These are phyloP conservation scores for Stachybotrys elegans DNA, from an alignment of 2,329 filamentous ascomycete species.

Conservation along the genomic window DNA sequence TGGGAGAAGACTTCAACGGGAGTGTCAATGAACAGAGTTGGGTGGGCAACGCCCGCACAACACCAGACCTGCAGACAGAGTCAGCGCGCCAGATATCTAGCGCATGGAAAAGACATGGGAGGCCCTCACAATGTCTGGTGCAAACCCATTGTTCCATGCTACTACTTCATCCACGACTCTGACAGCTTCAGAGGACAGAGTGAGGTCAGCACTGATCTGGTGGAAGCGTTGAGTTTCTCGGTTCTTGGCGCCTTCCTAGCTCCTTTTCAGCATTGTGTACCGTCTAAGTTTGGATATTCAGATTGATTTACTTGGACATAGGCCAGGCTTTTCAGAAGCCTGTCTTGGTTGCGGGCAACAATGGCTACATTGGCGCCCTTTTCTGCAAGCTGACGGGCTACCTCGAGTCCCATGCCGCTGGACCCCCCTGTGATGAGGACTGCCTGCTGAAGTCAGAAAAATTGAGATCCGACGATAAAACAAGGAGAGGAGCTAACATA, in stretches of 20 bases:
- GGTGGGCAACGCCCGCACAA: slow-evolving; percentile 69
- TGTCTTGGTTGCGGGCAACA: slow-evolving; percentile 70
- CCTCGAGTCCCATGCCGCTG: slow-evolving; percentile 81
- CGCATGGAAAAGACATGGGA: no score
- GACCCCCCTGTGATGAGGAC: slow-evolving; percentile 86
- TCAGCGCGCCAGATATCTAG: no score
- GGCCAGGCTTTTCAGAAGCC: slow-evolving; percentile 68
- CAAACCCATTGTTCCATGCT: slow-evolving; percentile 67
- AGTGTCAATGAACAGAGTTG: slow-evolving; percentile 73
- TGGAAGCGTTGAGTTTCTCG: slow-evolving; percentile 70
- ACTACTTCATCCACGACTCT: slow-evolving; percentile 67
- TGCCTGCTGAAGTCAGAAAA: no score
- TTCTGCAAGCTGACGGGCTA: slow-evolving; percentile 67
- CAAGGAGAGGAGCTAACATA: no score
- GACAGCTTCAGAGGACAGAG: slow-evolving; percentile 61
- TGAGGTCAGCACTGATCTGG: slow-evolving; percentile 79
- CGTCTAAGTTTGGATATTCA: slow-evolving; percentile 49
- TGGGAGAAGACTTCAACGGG: slow-evolving; percentile 59
- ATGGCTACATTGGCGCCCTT: slow-evolving; percentile 87
- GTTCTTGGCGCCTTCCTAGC: slow-evolving; percentile 59
- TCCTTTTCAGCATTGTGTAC: no score
- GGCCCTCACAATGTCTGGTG: slow-evolving; percentile 80
- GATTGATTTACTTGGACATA: no score
- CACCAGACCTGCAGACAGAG: no score
- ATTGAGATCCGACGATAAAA: no score